Conservation (phyloP, 352 stramenopile species). For the Elongisporangium anandrum region DNA sequence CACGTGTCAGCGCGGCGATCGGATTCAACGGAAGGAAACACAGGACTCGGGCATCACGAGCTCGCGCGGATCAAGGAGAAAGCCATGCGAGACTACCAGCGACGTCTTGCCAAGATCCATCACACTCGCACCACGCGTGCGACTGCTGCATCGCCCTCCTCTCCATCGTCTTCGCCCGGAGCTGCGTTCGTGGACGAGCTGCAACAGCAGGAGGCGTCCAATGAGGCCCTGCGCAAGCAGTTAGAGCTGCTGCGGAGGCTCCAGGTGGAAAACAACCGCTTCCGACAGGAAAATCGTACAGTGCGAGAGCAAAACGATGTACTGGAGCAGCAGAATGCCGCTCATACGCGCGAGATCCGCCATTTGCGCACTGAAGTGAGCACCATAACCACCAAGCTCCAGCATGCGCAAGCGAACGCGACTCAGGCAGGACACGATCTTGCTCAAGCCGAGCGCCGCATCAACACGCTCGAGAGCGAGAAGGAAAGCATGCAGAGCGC, state of each 20-base stretch:
- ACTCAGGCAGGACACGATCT: slow-evolving; percentile 4
- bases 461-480: slow-evolving; percentile 43
- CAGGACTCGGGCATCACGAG: slow-evolving; percentile 18
- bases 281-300: slow-evolving; percentile 43
- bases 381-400: slow-evolving; percentile 20
- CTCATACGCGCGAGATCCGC: slow-evolving; percentile 43
- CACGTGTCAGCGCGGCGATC: background rate
- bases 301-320: slow-evolving; percentile 41
- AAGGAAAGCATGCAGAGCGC: slow-evolving; percentile 28
- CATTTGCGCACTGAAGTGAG: slow-evolving; percentile 37
- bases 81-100: slow-evolving; percentile 28
- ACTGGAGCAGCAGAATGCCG: slow-evolving; percentile 32
- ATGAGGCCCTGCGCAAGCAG: slow-evolving; percentile 62
- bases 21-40: slow-evolving; percentile 14
- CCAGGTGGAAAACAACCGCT: slow-evolving; percentile 70
- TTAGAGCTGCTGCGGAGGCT: slow-evolving; percentile 63
- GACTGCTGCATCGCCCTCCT: background rate
- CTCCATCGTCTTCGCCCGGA: background rate
- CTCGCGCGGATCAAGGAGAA: slow-evolving; percentile 34
- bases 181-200: slow-evolving; percentile 21
- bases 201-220: slow-evolving; percentile 53
- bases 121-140: slow-evolving; percentile 2
- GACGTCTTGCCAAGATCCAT: slow-evolving; percentile 9
- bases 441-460: slow-evolving; percentile 22
- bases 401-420: slow-evolving; percentile 28